These are phyloP conservation scores for Camellia lanceoleosa DNA, from an alignment of 148 eudicot genomes.

Conservation along the genomic window DNA sequence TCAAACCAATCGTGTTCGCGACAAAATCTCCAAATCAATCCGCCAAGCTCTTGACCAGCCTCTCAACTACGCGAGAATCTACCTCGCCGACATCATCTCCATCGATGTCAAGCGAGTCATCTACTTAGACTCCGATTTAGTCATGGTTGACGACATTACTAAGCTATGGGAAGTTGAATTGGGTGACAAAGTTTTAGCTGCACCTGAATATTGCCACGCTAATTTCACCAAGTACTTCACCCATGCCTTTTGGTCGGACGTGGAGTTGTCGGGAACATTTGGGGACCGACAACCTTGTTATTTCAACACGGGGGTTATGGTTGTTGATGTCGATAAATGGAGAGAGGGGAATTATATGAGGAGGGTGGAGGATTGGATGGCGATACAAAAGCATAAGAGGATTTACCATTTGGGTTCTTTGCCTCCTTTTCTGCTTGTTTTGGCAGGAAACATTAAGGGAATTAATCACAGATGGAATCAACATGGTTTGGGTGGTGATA, in stretches of 20 bases:
- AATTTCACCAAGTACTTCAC: slow-evolving; percentile 36
- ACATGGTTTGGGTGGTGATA: slow-evolving; percentile 37
- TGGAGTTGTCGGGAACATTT: background rate
- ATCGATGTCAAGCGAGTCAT: slow-evolving; percentile 27
- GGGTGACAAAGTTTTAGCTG: slow-evolving; percentile 27
- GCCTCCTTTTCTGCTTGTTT: slow-evolving; percentile 33
- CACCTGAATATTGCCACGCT: slow-evolving; percentile 39
- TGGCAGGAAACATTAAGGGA: slow-evolving; percentile 26
- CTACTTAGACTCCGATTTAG: slow-evolving; percentile 35
- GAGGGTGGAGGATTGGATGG: slow-evolving; percentile 33
- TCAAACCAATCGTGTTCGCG: slow-evolving; percentile 23
- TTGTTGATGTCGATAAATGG: slow-evolving; percentile 33
- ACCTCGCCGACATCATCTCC: slow-evolving; percentile 31
- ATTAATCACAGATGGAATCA: slow-evolving; percentile 40
- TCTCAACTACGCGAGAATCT: slow-evolving; percentile 34
- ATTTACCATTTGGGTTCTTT: slow-evolving; percentile 34
- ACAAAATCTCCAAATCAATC: slow-evolving; percentile 37
- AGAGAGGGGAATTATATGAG: slow-evolving; percentile 24
- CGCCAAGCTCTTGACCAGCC: slow-evolving; percentile 38
- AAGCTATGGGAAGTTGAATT: slow-evolving; percentile 32
- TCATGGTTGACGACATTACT: slow-evolving; percentile 33
- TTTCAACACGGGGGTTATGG: slow-evolving; percentile 47
- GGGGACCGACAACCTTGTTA: slow-evolving; percentile 21
- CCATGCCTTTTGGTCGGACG: background rate
- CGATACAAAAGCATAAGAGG: slow-evolving; percentile 29